A percentile compares a stretch with the other conserved stretches of the same genome.
Conservation (phyloP, 2,329 filamentous ascomycete species). For the Apiospora rasikravindrae region DNA sequence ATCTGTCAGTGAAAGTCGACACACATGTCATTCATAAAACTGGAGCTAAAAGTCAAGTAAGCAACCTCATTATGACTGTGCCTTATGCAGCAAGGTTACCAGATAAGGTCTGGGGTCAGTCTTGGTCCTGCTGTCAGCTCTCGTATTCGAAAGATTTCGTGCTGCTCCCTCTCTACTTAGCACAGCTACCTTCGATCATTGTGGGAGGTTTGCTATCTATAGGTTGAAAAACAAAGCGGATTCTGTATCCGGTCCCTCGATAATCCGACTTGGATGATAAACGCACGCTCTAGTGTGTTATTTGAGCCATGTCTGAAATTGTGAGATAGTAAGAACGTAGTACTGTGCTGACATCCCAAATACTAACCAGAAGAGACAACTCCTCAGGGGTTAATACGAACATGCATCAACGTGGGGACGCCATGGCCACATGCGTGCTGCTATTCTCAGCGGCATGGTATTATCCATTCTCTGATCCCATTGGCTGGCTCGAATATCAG, state of each 20-base stretch:
- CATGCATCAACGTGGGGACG: neutral
- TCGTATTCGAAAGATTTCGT: neutral
- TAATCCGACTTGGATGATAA: neutral
- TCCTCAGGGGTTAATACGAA: neutral
- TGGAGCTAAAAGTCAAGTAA: no score
- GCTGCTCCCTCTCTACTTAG: neutral
- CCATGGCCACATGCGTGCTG: neutral
- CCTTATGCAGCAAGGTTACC: neutral
- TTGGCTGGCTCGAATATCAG: neutral
- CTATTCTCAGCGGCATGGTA: neutral
- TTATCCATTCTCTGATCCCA: neutral
- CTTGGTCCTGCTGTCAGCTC: neutral
- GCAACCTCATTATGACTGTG: neutral
- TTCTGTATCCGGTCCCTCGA: neutral
- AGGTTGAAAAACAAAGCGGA: neutral
- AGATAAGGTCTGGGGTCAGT: neutral
- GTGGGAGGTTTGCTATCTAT: neutral
- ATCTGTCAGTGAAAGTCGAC: no score
- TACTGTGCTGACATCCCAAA: neutral
- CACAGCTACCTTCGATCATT: neutral
- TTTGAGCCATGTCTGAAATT: neutral
- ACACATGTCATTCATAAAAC: no score
- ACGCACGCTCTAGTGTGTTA: neutral
- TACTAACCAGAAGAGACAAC: neutral
- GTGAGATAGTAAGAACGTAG: no score